Evolutionary conservation across 1,284 basidiomycete species (phyloP).

Genomic region (Waitea zeae): DNA sequence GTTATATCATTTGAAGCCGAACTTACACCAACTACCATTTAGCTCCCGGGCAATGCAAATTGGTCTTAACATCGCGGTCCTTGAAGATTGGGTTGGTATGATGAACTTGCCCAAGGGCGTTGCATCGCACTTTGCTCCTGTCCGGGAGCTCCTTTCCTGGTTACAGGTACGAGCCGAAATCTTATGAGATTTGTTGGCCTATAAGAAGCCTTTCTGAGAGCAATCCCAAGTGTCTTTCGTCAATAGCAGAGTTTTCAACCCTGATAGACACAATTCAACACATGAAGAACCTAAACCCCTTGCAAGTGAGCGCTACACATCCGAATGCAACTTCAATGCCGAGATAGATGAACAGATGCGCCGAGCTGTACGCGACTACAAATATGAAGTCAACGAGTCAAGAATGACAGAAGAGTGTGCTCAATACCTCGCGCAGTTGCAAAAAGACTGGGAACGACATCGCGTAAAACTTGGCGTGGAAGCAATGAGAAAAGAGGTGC

Average conservation of each 20-base stretch:
- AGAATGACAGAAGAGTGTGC: slow-evolving; percentile 89
- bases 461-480: slow-evolving; percentile 71
- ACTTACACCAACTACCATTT: slow-evolving; percentile 2
- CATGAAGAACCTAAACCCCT: slow-evolving; percentile 75
- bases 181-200: slow-evolving; percentile 1
- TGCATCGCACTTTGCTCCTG: slow-evolving; percentile 67
- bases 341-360: too few species aligned
- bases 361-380: slow-evolving; percentile 84
- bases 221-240: slow-evolving; percentile 59
- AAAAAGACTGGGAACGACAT: slow-evolving; percentile 91
- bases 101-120: slow-evolving; percentile 72
- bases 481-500: slow-evolving; percentile 61
- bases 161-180: slow-evolving; percentile 40
- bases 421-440: slow-evolving; percentile 85
- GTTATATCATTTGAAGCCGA: not conserved
- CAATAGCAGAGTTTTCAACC: slow-evolving; percentile 71
- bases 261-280: slow-evolving; percentile 84
- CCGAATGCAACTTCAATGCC: slow-evolving; percentile 3
- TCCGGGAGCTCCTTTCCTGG: slow-evolving; percentile 79
- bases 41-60: slow-evolving; percentile 84
- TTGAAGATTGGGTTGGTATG: slow-evolving; percentile 86
- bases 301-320: slow-evolving; percentile 40
- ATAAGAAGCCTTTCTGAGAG: slow-evolving; percentile 5
- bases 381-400: slow-evolving; percentile 85
- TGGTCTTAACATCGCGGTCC: slow-evolving; percentile 66